phyloP scores from a whole-genome alignment of 2,329 filamentous ascomycete genomes.

The Xylariaceae sp. region DNA sequence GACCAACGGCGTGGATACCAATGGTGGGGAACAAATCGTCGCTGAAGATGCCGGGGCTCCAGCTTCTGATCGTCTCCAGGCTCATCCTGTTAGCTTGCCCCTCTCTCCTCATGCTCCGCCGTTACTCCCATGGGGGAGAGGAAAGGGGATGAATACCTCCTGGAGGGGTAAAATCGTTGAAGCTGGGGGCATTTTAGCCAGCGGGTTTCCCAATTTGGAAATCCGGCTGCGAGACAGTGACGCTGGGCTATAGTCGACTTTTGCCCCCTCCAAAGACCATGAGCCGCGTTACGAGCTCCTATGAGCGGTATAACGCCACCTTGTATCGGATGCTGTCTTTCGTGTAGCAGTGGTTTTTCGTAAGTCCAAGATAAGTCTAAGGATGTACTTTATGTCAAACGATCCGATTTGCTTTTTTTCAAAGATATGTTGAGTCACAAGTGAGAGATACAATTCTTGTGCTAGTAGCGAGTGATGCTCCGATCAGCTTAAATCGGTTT shows the following conservation, averaged over 20 bases:
- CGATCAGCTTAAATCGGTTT: neutral
- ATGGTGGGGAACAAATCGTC: slow-evolving; percentile 15
- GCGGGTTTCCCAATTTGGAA: slow-evolving; percentile 24
- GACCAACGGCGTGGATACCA: slow-evolving; percentile 9
- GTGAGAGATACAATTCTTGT: neutral
- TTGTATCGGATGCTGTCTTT: slow-evolving; percentile 13
- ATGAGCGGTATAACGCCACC: neutral
- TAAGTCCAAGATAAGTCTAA: neutral
- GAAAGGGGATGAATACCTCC: slow-evolving; percentile 15
- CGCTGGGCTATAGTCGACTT: neutral
- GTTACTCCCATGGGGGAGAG: no score
- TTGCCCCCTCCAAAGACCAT: no score
- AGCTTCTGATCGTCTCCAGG: slow-evolving; percentile 28
- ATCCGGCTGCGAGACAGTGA: slow-evolving; percentile 9
- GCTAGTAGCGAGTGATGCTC: neutral
- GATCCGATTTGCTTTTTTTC: slow-evolving; percentile 2
- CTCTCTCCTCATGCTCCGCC: no score
- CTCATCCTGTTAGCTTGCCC: no score
- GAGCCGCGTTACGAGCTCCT: slow-evolving; percentile 1
- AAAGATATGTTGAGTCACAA: neutral
- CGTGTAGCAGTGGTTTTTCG: no score
- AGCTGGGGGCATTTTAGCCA: slow-evolving; percentile 14
- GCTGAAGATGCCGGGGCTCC: slow-evolving; percentile 23
- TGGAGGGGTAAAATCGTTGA: slow-evolving; percentile 5
- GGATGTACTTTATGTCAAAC: neutral